These are phyloP conservation scores for Serendipita sp. DNA, from an alignment of 768 basidiomycete genomes.

Conservation along the genomic window DNA sequence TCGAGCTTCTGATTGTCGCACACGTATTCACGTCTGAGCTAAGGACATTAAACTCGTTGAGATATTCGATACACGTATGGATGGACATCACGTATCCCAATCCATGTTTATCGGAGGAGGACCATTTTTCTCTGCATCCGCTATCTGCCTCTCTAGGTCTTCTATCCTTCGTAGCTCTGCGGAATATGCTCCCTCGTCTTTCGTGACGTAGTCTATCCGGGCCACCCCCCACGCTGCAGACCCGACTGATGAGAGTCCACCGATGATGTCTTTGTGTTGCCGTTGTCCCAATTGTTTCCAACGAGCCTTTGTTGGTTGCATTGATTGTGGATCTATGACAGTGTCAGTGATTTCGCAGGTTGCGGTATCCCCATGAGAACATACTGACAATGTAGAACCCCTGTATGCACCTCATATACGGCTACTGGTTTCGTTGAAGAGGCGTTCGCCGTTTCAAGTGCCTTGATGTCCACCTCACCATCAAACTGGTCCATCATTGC, in stretches of 20 bases:
- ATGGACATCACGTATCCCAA: not conserved
- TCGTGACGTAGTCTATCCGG: conserved; percentile 47
- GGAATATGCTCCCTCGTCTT: conserved; percentile 13
- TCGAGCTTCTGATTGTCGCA: not conserved
- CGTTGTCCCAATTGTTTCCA: conserved; percentile 43
- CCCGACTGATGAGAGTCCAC: conserved; percentile 61
- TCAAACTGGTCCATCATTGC: conserved; percentile 18
- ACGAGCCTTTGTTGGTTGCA: conserved; percentile 50
- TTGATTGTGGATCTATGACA: conserved; percentile 50
- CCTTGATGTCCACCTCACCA: conserved; percentile 16
- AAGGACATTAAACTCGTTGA: not conserved
- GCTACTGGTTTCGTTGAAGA: conserved; percentile 34
- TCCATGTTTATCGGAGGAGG: not conserved
- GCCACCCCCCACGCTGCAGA: conserved; percentile 69
- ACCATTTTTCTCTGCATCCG: not conserved
- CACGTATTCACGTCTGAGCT: not conserved
- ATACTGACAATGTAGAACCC: conserved; percentile 52
- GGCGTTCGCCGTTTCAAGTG: conserved; percentile 16
- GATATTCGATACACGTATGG: not conserved
- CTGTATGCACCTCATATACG: conserved; percentile 70
- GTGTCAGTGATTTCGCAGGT: not conserved
- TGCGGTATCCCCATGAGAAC: not conserved
- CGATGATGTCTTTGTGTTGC: conserved; percentile 25
- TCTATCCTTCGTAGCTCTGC: conserved; percentile 2
- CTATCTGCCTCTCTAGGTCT: not conserved